Evolutionary conservation across 78 protist species (phyloP).

Genomic region (slime mould (Dictyostelium discoideum)): dicty_2.7 NC_007090.3:1511501-1512000

Average conservation of each 20-base stretch:
- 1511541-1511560: background rate
- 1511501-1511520: background rate
- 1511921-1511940: constrained; percentile 23
- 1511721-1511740: no score
- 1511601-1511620: constrained; percentile 37
- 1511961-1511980: constrained; percentile 69
- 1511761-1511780: no score
- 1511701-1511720: no score
- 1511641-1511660: background rate
- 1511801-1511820: background rate
- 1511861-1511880: constrained; percentile 27
- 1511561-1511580: background rate
- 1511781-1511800: background rate
- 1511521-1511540: background rate
- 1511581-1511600: constrained; percentile 5
- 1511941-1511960: constrained; percentile 31
- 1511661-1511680: background rate
- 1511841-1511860: constrained; percentile 21
- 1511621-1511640: background rate
- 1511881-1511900: constrained; percentile 48
- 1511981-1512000: constrained; percentile 35
- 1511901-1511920: constrained; percentile 31
- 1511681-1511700: background rate
- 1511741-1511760: no score
- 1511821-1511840: constrained; percentile 14